These are phyloP conservation scores for Crithidia brevicula DNA, from an alignment of 208 protist species.

Conservation along the genomic window DNA sequence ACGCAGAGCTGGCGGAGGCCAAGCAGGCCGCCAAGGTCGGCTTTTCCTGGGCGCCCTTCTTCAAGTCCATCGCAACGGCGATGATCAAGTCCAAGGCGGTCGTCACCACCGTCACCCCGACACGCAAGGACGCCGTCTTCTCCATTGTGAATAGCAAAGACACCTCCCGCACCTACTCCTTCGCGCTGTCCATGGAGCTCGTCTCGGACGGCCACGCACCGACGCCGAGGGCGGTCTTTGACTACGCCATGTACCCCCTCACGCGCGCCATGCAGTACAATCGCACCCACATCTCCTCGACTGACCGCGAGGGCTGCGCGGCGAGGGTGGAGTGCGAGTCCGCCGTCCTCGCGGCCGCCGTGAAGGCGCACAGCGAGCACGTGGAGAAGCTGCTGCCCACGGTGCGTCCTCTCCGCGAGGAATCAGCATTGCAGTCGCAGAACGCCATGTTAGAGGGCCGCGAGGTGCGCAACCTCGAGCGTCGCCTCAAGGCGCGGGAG, in stretches of 20 bases:
- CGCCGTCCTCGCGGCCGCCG: constrained; percentile 32
- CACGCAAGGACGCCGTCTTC: constrained; percentile 54
- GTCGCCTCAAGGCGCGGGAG: constrained; percentile 47
- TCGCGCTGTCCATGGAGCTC: constrained; percentile 54
- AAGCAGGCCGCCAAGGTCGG: constrained; percentile 57
- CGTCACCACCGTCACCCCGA: constrained; percentile 33
- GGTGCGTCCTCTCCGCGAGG: constrained; percentile 72
- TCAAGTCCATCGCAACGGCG: constrained; percentile 84
- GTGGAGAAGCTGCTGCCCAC: constrained; percentile 54
- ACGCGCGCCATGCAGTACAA: constrained; percentile 57
- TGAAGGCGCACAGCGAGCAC: constrained; percentile 37
- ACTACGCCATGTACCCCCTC: constrained; percentile 69
- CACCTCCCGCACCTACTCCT: constrained; percentile 44
- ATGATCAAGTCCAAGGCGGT: constrained; percentile 71
- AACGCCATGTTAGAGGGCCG: constrained; percentile 57
- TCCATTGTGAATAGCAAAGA: constrained; percentile 75
- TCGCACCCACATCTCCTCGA: constrained; percentile 12
- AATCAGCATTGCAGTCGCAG: constrained; percentile 53
- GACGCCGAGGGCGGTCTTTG: constrained; percentile 37
- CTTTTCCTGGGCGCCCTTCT: constrained; percentile 83
- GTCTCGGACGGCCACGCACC: constrained; percentile 47
- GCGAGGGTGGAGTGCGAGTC: constrained; percentile 51
- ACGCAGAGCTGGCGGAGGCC: constrained; percentile 58
- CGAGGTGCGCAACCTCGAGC: constrained; percentile 69
- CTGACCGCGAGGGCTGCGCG: constrained; percentile 25